Evolutionary conservation across 2,329 filamentous ascomycete species (phyloP), one percentile per base, ranked within the genome.

Genomic region (Alternaria sp.): DNA sequence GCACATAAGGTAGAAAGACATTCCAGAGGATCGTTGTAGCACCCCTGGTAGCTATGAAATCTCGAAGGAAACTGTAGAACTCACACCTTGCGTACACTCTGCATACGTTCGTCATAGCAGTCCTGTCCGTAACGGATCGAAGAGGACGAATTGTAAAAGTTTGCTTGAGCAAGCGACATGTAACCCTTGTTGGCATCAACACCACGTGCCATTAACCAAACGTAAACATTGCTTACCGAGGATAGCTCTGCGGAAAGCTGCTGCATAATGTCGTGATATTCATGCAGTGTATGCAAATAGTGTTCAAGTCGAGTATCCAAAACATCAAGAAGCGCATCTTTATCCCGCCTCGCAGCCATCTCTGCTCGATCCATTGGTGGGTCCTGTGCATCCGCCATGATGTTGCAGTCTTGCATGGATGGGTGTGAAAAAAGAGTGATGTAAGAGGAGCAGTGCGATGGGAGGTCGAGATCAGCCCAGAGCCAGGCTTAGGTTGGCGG

Each of bases 31-130:
- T 36, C 17, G 13, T 25, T 10, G n/a, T 6, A 44, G 17, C 13
- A 12, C 7, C 8, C 7, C 12, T 13, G 6, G 5, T 21, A 19
- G 17, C 7, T 13, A 19, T 32, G 11, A 21, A n/a, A 12, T 15
- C 23, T 9, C 13, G 15, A 11, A 5, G 11, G 4, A 17, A 17
- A 21, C 45, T 2, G 50, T 23, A 45, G 15, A 47, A 74, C 73
- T 85, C 59, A 77, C 74, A 90, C 69, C 57, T 79, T 77, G 56
- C 86, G 81, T 21, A 78, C 79, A 4, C 90, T 90, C 74, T 88
- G 88, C 88, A 93, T 92, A 50, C 91, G 86, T 67, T 88, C 86
- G 77, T 94, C 91, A 75, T 92, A 95, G 73, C 87, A 86, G 70
- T 92, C 89, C 66, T 83, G 85, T 4, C 91, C 91, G 75, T 91